Percentiles rank a stretch among this genome's conserved stretches.
Evolutionary conservation across 176 grass and related monocot genomes (phyloP).

Genomic region (Lolium multiflorum): DNA sequence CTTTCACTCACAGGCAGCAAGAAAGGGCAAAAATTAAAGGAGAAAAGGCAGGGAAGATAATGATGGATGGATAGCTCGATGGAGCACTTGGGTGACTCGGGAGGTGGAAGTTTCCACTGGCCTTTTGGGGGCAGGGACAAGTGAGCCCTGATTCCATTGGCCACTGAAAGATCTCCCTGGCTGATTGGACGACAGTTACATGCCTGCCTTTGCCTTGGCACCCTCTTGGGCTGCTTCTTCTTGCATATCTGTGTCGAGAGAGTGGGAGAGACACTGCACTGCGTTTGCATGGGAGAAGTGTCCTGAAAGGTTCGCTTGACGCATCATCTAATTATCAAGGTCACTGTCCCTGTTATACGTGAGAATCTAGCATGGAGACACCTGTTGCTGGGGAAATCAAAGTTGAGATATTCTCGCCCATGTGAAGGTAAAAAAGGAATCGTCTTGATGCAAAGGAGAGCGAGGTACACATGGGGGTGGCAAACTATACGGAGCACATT

Average conservation of each 20-base stretch:
- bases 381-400: not conserved
- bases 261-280: not conserved
- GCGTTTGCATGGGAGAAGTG: not conserved
- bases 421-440: not conserved
- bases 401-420: slow-evolving; percentile 19
- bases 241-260: not conserved
- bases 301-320: not conserved
- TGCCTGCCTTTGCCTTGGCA: slow-evolving; percentile 2
- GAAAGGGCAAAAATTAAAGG: slow-evolving; percentile 36
- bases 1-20: slow-evolving; percentile 28
- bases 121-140: slow-evolving; percentile 18
- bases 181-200: slow-evolving; percentile 21
- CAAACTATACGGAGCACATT: not conserved
- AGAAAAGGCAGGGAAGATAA: slow-evolving; percentile 32
- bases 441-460: not conserved
- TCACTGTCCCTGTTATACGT: slow-evolving; percentile 17
- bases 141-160: slow-evolving; percentile 45
- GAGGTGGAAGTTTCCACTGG: slow-evolving; percentile 45
- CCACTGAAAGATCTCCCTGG: slow-evolving; percentile 38
- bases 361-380: slow-evolving; percentile 15
- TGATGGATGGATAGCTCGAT: slow-evolving; percentile 29
- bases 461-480: not conserved
- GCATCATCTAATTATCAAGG: slow-evolving; percentile 20
- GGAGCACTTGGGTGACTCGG: not conserved
- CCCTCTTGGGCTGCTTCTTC: not conserved